Evolutionary conservation across 495 filamentous ascomycete species (phyloP).

Genomic region (Corynascus novoguineensis): DNA sequence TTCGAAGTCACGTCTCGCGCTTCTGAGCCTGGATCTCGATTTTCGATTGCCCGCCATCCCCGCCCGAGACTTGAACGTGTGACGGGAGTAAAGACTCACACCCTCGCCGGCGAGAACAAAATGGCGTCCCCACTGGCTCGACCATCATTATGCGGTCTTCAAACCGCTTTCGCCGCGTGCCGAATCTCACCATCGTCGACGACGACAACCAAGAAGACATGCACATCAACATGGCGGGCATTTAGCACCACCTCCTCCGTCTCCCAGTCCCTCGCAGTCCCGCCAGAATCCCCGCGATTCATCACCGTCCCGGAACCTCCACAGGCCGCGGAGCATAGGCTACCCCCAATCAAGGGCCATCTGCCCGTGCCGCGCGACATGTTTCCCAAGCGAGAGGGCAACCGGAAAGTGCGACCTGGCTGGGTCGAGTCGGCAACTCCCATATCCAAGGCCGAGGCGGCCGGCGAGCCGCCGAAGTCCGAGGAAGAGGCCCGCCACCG

Average conservation of each 20-base stretch:
- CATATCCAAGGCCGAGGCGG: slow-evolving; percentile 22
- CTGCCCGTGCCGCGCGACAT: slow-evolving; percentile 42
- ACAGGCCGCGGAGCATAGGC: slow-evolving; percentile 35
- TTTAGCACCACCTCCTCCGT: slow-evolving; percentile 11
- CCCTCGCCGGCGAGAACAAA: background rate
- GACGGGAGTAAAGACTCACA: slow-evolving; percentile 3
- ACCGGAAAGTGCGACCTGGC: slow-evolving; percentile 25
- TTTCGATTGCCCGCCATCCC: slow-evolving; percentile 10
- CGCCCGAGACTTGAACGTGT: slow-evolving; percentile 9
- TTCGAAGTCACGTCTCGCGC: slow-evolving; percentile 3
- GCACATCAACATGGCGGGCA: slow-evolving; percentile 21
- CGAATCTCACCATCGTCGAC: slow-evolving; percentile 63
- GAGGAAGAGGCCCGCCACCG: slow-evolving; percentile 33
- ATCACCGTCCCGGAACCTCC: slow-evolving; percentile 43
- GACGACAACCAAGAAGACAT: slow-evolving; percentile 60
- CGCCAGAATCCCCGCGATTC: slow-evolving; percentile 44
- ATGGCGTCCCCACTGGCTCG: slow-evolving; percentile 14
- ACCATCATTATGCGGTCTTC: slow-evolving; percentile 23
- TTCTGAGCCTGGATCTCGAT: slow-evolving; percentile 2
- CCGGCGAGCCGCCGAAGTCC: slow-evolving; percentile 23
- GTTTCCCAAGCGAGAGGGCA: slow-evolving; percentile 36
- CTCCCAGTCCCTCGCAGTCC: slow-evolving; percentile 22
- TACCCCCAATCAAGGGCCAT: slow-evolving; percentile 35
- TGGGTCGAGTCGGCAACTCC: slow-evolving; percentile 31
- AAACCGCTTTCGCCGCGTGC: slow-evolving; percentile 35